Conservation (phyloP, 2,329 filamentous ascomycete genomes). For the Trichophyton rubrum region DNA sequence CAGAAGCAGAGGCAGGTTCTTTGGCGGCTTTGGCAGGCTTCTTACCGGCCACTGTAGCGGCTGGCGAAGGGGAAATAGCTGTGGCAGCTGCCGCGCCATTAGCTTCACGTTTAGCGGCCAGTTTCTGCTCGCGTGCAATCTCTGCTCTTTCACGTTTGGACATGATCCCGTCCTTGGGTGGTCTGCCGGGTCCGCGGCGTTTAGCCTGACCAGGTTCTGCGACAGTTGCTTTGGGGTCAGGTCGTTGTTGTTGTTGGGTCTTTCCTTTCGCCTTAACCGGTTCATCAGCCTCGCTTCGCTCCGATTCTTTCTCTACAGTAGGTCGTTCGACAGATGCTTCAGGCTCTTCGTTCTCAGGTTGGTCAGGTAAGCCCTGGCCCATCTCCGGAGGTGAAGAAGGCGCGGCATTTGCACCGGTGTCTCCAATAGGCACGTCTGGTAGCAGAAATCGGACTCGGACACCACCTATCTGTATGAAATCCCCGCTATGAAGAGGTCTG, state of each 20-base stretch:
- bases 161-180: constrained; percentile 55
- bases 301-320: constrained; percentile 11
- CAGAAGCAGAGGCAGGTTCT: constrained; percentile 14
- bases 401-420: constrained; percentile 35
- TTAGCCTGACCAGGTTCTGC: constrained; percentile 19
- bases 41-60: constrained; percentile 2
- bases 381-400: constrained; percentile 22
- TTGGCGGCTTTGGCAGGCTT: constrained; percentile 18
- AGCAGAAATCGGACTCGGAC: constrained; percentile 46
- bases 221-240: constrained; percentile 17
- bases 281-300: constrained; percentile 14
- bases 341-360: constrained; percentile 18
- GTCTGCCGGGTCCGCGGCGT: constrained; percentile 46
- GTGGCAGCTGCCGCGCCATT: constrained; percentile 32
- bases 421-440: constrained; percentile 38
- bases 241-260: constrained; percentile 15
- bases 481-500: constrained; percentile 42
- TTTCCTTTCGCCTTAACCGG: neutral
- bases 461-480: constrained; percentile 48
- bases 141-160: constrained; percentile 50
- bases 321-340: constrained; percentile 13
- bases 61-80: constrained; percentile 10
- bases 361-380: neutral
- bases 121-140: constrained; percentile 41
- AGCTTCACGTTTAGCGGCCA: constrained; percentile 36